These are phyloP conservation scores for Monosporascus sp. DNA, from an alignment of 2,329 filamentous ascomycete species.

Conservation along the genomic window DNA sequence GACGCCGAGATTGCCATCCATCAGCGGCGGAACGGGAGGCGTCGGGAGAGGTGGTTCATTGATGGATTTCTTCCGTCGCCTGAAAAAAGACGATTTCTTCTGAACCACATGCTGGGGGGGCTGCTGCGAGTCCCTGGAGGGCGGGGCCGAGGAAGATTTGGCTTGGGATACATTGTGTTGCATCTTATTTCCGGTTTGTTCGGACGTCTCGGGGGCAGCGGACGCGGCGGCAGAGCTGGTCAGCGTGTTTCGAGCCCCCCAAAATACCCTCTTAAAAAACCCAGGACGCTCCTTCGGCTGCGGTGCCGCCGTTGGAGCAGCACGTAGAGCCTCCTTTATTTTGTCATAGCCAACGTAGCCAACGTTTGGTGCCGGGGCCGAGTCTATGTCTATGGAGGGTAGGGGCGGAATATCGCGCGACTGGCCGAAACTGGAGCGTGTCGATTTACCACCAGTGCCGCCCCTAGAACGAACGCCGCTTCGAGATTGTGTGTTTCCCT, in stretches of 20 bases:
- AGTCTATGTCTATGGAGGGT: slow-evolving; percentile 33
- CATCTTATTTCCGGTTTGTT: slow-evolving; percentile 33
- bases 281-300: slow-evolving; percentile 66
- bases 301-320: slow-evolving; percentile 36
- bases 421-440: slow-evolving; percentile 24
- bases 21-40: slow-evolving; percentile 16
- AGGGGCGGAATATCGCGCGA: slow-evolving; percentile 22
- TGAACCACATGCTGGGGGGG: slow-evolving; percentile 50
- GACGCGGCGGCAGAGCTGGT: slow-evolving; percentile 27
- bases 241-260: slow-evolving; percentile 56
- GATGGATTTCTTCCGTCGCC: slow-evolving; percentile 85
- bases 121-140: slow-evolving; percentile 47
- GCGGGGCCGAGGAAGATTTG: slow-evolving; percentile 34
- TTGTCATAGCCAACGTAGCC: slow-evolving; percentile 58
- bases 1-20: slow-evolving; percentile 16
- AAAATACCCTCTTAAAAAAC: slow-evolving; percentile 92
- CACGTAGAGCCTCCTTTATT: slow-evolving; percentile 45
- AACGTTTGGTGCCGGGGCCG: slow-evolving; percentile 53
- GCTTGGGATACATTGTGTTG: slow-evolving; percentile 39
- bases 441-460: slow-evolving; percentile 25
- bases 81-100: slow-evolving; percentile 96
- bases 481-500: slow-evolving; percentile 52
- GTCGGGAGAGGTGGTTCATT: slow-evolving; percentile 55
- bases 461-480: slow-evolving; percentile 30
- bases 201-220: slow-evolving; percentile 32